These are phyloP conservation scores for Tetracladium setigerum DNA, from an alignment of 495 filamentous ascomycete genomes.

Conservation along the genomic window DNA sequence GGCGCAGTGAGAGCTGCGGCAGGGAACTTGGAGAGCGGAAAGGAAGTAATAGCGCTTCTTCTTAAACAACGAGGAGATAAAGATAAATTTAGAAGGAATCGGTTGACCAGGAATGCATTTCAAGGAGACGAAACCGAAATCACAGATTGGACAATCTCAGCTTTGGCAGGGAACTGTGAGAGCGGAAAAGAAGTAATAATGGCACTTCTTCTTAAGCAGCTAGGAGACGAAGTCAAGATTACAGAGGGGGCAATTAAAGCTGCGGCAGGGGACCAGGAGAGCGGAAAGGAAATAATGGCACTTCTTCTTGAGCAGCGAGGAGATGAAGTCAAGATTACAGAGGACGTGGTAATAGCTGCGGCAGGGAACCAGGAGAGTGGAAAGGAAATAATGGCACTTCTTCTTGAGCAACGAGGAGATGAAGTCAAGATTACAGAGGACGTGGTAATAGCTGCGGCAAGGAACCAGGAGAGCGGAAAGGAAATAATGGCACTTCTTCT, in stretches of 20 bases:
- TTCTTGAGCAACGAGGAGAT: conserved; percentile 11
- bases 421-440: conserved; percentile 6
- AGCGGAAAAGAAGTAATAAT: conserved; percentile 11
- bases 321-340: conserved; percentile 8
- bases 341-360: conserved; percentile 4
- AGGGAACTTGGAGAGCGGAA: background rate
- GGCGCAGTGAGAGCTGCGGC: background rate
- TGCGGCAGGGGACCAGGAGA: conserved; percentile 2
- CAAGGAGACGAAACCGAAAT: conserved; percentile 7
- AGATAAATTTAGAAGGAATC: too few relatives aligned
- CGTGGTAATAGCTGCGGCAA: conserved; percentile 1
- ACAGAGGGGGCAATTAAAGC: conserved; percentile 10
- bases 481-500: conserved; percentile 3
- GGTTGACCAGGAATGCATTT: too few relatives aligned
- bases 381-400: conserved; percentile 6
- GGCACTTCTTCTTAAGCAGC: conserved; percentile 10
- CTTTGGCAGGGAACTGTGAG: conserved; percentile 4
- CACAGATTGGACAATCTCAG: conserved; percentile 10
- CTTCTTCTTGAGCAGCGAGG: conserved; percentile 10
- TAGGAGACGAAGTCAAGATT: conserved; percentile 7
- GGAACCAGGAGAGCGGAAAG: background rate
- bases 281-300: conserved; percentile 7
- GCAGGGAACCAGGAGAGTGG: conserved; percentile 2
- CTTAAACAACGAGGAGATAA: background rate
- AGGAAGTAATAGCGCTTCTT: background rate